These are phyloP conservation scores for Dryas alaskensis DNA, from an alignment of 306 rosid species.

Conservation along the genomic window DNA sequence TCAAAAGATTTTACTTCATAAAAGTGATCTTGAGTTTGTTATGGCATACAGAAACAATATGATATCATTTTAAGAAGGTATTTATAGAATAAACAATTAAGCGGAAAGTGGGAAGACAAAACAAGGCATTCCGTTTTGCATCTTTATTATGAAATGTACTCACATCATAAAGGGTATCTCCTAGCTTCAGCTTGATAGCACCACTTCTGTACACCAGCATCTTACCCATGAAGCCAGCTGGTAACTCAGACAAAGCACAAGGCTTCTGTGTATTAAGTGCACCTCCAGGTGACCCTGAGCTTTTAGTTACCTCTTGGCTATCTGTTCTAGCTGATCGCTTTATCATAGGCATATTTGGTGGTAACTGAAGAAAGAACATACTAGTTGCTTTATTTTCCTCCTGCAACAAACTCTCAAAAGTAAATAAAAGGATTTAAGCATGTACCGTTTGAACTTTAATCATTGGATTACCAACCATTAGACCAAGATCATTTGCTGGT, in stretches of 20 bases:
- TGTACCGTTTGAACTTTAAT: neutral
- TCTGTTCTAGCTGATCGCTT: constrained; percentile 32
- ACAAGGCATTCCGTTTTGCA: neutral
- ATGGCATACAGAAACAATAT: neutral
- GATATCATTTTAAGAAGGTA: neutral
- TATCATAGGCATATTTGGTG: constrained; percentile 45
- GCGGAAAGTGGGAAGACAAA: neutral
- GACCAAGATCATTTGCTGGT: constrained; percentile 61
- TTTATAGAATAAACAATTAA: neutral
- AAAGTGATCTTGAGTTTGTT: neutral
- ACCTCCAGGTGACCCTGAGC: constrained; percentile 27
- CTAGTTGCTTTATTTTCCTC: constrained; percentile 67
- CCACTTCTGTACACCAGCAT: constrained; percentile 80
- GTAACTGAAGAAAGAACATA: constrained; percentile 60
- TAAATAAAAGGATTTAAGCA: constrained; percentile 22
- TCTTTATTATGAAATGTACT: constrained; percentile 27
- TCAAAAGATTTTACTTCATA: neutral
- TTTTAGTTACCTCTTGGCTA: constrained; percentile 27
- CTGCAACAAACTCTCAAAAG: constrained; percentile 42
- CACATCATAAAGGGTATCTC: constrained; percentile 74
- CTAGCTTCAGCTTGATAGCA: constrained; percentile 72
- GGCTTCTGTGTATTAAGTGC: constrained; percentile 25
- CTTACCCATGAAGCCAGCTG: constrained; percentile 80
- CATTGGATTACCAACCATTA: constrained; percentile 48
- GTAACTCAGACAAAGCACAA: constrained; percentile 45